These are phyloP conservation scores for Canavalia gladiata DNA, from an alignment of 306 rosid species.

Conservation along the genomic window DNA sequence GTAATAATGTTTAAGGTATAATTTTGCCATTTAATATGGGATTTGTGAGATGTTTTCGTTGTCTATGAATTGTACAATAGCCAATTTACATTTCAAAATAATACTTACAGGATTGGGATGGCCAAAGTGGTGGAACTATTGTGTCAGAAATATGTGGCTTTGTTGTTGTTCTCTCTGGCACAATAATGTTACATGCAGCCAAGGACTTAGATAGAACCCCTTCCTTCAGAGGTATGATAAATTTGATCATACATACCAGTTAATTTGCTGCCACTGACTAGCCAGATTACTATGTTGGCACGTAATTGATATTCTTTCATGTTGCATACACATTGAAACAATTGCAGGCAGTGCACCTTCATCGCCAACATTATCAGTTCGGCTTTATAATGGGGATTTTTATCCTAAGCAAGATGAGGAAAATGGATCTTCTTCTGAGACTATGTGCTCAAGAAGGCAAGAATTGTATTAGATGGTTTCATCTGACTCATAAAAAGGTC, in stretches of 20 bases:
- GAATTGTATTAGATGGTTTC: conserved; percentile 61
- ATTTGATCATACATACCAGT: conserved; percentile 25
- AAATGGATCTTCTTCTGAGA: conserved; percentile 54
- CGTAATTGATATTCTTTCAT: conserved; percentile 30
- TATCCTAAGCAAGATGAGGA: conserved; percentile 67
- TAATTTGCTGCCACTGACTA: neutral
- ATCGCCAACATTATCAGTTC: conserved; percentile 70
- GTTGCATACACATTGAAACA: conserved; percentile 39
- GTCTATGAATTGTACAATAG: conserved; percentile 26
- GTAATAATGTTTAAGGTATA: conserved; percentile 93
- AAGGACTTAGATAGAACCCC: conserved; percentile 80
- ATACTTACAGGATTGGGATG: conserved; percentile 83
- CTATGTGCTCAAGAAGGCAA: conserved; percentile 62
- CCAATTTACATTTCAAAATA: conserved; percentile 37
- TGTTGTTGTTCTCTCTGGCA: conserved; percentile 80
- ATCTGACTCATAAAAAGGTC: conserved; percentile 23
- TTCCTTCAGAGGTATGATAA: conserved; percentile 71
- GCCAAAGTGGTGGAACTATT: conserved; percentile 70
- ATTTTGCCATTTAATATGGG: conserved; percentile 6
- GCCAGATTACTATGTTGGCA: conserved; percentile 25
- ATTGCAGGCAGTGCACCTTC: conserved; percentile 62
- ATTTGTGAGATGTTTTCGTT: conserved; percentile 16
- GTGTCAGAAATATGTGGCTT: conserved; percentile 89
- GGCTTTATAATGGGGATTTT: conserved; percentile 65
- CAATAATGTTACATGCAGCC: conserved; percentile 72